A percentile compares a stretch with the other conserved stretches of the same genome.
Evolutionary conservation across 164 flowering plant genomes (phyloP).

Genomic region (Paratinospora sagittata): DNA sequence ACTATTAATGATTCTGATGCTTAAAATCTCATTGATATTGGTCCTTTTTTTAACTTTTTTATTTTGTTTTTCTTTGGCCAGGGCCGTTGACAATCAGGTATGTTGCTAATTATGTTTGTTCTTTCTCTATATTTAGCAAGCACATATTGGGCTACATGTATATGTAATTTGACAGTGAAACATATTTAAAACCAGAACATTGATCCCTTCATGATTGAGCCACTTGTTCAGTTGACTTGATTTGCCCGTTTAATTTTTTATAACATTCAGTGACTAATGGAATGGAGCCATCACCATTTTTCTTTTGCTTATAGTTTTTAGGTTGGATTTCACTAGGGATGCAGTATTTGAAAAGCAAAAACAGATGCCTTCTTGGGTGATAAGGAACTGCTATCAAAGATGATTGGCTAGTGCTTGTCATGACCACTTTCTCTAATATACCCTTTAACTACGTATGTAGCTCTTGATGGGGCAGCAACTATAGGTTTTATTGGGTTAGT

Average conservation of each 20-base stretch:
- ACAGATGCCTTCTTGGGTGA: no score
- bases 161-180: background rate
- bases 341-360: no score
- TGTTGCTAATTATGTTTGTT: background rate
- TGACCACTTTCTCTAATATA: no score
- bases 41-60: background rate
- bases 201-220: background rate
- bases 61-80: slow-evolving; percentile 24
- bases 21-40: background rate
- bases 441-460: no score
- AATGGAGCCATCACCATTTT: background rate
- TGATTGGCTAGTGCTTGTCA: no score
- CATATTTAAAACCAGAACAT: background rate
- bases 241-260: background rate
- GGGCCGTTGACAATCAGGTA: slow-evolving; percentile 99
- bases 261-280: background rate
- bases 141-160: background rate
- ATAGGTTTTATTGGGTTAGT: no score
- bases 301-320: background rate
- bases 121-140: background rate
- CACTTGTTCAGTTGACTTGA: background rate
- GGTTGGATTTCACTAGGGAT: background rate
- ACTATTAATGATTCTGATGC: background rate
- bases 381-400: no score
- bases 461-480: no score